phyloP scores from a whole-genome alignment of 2,329 filamentous ascomycete genomes.

The Trichoderma pleuroti region DNA sequence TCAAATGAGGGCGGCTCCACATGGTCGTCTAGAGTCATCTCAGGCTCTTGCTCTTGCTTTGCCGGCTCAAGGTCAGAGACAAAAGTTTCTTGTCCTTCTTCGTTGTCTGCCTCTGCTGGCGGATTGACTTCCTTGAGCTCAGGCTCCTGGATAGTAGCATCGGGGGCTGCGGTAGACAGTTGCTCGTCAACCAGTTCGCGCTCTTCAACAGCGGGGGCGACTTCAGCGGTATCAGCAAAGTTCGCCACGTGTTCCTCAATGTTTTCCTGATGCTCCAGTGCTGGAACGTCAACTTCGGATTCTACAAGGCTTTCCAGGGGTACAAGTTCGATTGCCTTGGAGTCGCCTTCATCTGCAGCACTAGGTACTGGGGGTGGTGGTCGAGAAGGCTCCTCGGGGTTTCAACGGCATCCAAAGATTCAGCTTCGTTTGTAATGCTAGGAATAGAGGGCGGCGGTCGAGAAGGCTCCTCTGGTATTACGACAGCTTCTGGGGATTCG shows the following conservation, averaged over 20 bases:
- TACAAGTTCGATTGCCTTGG: neutral
- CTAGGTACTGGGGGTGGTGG: neutral
- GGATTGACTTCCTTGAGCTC: neutral
- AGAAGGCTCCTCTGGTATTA: neutral
- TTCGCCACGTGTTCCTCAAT: neutral
- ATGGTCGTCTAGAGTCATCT: neutral
- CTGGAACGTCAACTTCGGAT: neutral
- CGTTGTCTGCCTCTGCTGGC: slow-evolving; percentile 34
- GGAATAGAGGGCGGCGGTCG: neutral
- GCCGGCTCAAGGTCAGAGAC: neutral
- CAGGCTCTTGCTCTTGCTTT: slow-evolving; percentile 27
- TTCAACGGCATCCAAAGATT: neutral
- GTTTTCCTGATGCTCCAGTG: neutral
- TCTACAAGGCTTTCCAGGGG: neutral
- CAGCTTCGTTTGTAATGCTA: neutral
- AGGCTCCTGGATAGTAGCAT: neutral
- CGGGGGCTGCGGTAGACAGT: neutral
- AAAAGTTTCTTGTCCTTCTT: slow-evolving; percentile 31
- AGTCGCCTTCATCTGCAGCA: neutral
- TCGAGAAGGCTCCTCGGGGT: neutral
- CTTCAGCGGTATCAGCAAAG: neutral
- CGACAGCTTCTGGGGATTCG: neutral
- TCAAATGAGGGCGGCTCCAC: neutral
- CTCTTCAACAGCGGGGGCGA: neutral
- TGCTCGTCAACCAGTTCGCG: neutral